phyloP scores from a whole-genome alignment of 2,329 filamentous ascomycete genomes.

The Cladorrhinum sp. region DNA sequence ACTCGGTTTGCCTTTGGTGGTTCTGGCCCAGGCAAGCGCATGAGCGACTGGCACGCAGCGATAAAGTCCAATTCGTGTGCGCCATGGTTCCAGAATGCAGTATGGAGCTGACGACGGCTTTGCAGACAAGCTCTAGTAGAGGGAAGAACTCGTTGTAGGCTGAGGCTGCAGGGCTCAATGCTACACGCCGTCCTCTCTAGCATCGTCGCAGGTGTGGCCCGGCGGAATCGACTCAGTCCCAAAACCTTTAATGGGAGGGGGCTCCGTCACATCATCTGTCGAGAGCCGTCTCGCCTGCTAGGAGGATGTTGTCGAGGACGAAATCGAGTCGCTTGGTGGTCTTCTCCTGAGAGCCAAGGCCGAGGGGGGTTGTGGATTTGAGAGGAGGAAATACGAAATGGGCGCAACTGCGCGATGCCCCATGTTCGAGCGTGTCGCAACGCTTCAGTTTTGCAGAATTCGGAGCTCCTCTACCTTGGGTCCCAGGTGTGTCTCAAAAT shows the following conservation, averaged over 20 bases:
- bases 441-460: neutral
- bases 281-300: neutral
- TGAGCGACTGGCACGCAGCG: constrained; percentile 40
- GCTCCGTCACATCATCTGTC: constrained; percentile 5
- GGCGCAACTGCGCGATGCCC: constrained; percentile 1
- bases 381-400: neutral
- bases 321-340: neutral
- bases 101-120: constrained; percentile 44
- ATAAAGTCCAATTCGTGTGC: constrained; percentile 48
- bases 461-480: neutral
- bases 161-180: constrained; percentile 54
- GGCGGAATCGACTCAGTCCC: constrained; percentile 5
- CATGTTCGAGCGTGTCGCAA: constrained; percentile 4
- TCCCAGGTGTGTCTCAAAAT: neutral
- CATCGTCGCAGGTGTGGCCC: constrained; percentile 40
- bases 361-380: neutral
- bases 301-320: neutral
- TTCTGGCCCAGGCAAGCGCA: constrained; percentile 32
- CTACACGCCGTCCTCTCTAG: constrained; percentile 56
- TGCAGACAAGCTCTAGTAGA: constrained; percentile 36
- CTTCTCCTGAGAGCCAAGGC: neutral
- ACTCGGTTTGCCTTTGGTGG: constrained; percentile 14
- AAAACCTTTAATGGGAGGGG: neutral
- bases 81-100: constrained; percentile 54
- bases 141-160: constrained; percentile 51